Evolutionary conservation across 2,329 filamentous ascomycete genomes (phyloP), one percentile per base, ranked within the genome.

Genomic region (Sporothrix brunneoviolacea): DNA sequence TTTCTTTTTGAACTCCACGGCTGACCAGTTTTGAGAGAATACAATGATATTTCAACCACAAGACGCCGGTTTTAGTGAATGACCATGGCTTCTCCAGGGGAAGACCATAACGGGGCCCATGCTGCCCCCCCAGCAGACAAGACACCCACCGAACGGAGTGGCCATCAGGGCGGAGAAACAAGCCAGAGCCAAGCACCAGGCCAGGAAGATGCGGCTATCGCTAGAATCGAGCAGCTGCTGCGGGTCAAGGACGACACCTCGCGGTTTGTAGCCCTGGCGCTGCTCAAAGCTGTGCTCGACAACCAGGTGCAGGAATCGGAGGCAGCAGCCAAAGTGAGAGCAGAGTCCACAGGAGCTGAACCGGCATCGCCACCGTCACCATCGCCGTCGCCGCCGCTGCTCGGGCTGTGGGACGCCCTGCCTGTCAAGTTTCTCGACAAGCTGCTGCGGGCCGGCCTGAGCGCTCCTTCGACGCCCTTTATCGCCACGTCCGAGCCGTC

Each of bases 241-340:
- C 68, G 70, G 48, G 65, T 77, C 48, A 81, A 79, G 54, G 76
- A 85, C 60, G 83, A 87, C 61, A 86, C 83, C 0, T 79, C 80
- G 18, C 75, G 80, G 59, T 86, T 87, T 57, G 82, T 85, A 35
- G 83, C 82, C 8, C 69, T 87, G 19, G 80, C 82, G 1, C 70
- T 86, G 19, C 71, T 86, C 45, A 84, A 82, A 59, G 77, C 79
- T n/a, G 66, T 83, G 12, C 70, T 87, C 28, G 82, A 86, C 63
- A 81, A 79, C 60, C 35, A 48, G n/a, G 47, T 36, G 16, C 35
- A 27, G 43, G 22, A 51, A 38, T 10, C 30, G 22, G 6, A 36
- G 8, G 18, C 7, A 24, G 18, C 10, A 16, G 8, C 18, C 15
- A 36, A 3, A 27, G 32, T 8, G 33, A 15, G 2, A 37, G n/a